Base-by-base conservation (phyloP, 2,329 filamentous ascomycete species). In the Calonectria honghensis region DNA sequence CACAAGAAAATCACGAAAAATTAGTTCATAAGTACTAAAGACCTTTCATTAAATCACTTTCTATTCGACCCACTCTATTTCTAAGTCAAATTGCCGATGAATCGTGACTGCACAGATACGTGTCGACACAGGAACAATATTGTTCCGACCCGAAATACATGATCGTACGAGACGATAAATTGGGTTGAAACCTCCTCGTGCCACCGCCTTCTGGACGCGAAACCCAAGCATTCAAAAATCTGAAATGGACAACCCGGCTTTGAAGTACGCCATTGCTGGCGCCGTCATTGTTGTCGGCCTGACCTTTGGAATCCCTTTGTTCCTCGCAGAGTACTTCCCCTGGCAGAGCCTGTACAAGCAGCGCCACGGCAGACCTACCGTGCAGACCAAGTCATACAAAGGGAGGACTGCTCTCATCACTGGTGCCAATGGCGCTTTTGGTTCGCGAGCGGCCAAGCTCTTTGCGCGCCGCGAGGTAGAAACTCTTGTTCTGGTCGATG, bases 401-500 rank as follows among this genome's bases (percentile, higher is more conserved):
- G 84, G 84, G 41, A 78, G 84, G 18, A 85, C 84, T 6, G 84
- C 77, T 0, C 79, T 85, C 6, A 82, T 85, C 64, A 85, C 84
- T 0, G 83, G 84, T 18, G 84, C 84, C 0, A 84, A 84, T 50
- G 83, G 84, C 13, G 84, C 84, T 2, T 85, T 81, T 57, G 84
- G 84, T 1, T 85, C 83, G 0, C 78, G 84, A 6, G 83, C 84
- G 6, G 83, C 84, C 13, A 84, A 83, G 70, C 77, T 85, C 9
- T 84, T 85, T 73, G 84, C 84, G 1, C 73, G 79, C 27, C 81
- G 81, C 59, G 82, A 84, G 59, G 75, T 85, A 11, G 79, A 80
- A 18, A 85, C 83, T 4, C 81, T 85, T 48, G 80, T 85, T 31
- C 80, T 85, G 1, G 84, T 85, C 14, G 84, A 85, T 51, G 81